Conservation (phyloP, 805 yeast genomes). For the Wickerhamomyces tratensis region DNA sequence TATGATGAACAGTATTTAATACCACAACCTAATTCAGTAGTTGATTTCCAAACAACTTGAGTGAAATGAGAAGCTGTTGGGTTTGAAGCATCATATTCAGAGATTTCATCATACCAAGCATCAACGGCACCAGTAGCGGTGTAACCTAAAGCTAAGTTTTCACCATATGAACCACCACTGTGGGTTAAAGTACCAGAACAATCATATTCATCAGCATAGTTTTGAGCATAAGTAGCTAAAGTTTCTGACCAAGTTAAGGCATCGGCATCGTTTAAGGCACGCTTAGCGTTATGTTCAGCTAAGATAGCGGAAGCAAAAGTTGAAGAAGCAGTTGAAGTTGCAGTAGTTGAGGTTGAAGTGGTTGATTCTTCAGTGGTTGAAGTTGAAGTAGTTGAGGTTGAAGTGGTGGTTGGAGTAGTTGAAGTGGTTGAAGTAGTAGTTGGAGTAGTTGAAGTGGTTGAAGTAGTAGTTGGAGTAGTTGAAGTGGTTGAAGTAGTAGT, state of each 20-base stretch:
- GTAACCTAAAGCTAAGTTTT: slow-evolving; percentile 73
- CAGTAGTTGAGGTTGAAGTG: slow-evolving; percentile 11
- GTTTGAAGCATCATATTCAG: slow-evolving; percentile 38
- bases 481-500: slow-evolving; percentile 9
- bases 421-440: slow-evolving; percentile 15
- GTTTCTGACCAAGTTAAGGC: slow-evolving; percentile 46
- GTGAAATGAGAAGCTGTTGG: slow-evolving; percentile 76
- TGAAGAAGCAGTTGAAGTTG: slow-evolving; percentile 12
- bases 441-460: slow-evolving; percentile 15
- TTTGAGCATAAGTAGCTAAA: slow-evolving; percentile 44
- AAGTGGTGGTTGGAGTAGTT: slow-evolving; percentile 15
- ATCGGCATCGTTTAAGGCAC: slow-evolving; percentile 42
- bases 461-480: slow-evolving; percentile 10
- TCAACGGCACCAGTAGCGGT: slow-evolving; percentile 42
- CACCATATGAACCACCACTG: slow-evolving; percentile 70
- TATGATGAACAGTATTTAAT: slow-evolving; percentile 45
- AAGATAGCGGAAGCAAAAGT: slow-evolving; percentile 31
- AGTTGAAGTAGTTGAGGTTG: slow-evolving; percentile 12
- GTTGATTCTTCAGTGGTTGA: slow-evolving; percentile 7
- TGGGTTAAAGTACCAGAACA: slow-evolving; percentile 51
- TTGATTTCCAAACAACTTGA: slow-evolving; percentile 69
- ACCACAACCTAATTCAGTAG: slow-evolving; percentile 71
- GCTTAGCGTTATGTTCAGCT: slow-evolving; percentile 51
- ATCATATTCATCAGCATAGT: slow-evolving; percentile 44
- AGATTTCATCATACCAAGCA: slow-evolving; percentile 73